Evolutionary conservation across 306 rosid genomes (phyloP).

Genomic region (Astragalus membranaceus): DNA sequence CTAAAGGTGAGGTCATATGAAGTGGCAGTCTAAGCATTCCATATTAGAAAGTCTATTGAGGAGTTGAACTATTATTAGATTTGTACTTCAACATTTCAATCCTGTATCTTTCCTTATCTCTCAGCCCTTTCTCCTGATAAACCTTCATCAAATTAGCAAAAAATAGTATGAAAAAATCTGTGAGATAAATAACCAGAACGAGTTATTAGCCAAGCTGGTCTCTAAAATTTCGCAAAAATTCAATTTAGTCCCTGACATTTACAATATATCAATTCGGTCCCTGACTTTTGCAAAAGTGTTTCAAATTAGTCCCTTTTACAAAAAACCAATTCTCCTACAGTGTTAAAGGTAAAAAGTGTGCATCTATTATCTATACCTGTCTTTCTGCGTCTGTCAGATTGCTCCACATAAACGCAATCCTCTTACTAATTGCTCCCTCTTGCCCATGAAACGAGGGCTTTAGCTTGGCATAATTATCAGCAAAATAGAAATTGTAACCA

Average conservation of each 20-base stretch:
- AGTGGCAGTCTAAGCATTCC: neutral
- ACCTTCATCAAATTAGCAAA: conserved; percentile 36
- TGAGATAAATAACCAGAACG: neutral
- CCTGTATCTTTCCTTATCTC: conserved; percentile 72
- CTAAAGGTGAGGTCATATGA: neutral
- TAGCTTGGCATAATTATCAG: conserved; percentile 65
- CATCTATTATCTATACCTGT: conserved; percentile 40
- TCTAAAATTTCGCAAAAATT: no score
- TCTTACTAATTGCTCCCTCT: conserved; percentile 68
- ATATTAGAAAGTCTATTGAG: conserved; percentile 29
- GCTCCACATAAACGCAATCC: conserved; percentile 64
- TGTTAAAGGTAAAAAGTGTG: neutral
- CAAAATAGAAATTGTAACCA: conserved; percentile 72
- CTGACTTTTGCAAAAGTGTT: no score
- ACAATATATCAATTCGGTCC: no score
- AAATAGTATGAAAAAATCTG: neutral
- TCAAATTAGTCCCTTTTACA: no score
- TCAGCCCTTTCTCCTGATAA: conserved; percentile 65
- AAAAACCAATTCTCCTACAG: no score
- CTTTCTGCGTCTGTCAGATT: conserved; percentile 73
- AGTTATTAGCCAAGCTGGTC: no score
- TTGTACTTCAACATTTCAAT: conserved; percentile 57
- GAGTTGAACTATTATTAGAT: conserved; percentile 23
- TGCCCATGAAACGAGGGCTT: conserved; percentile 58
- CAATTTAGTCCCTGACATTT: no score